A percentile compares a stretch with the other conserved stretches of the same genome.
Evolutionary conservation across 1,284 basidiomycete species (phyloP).

Genomic region (Leccinum griseonigrum): DNA sequence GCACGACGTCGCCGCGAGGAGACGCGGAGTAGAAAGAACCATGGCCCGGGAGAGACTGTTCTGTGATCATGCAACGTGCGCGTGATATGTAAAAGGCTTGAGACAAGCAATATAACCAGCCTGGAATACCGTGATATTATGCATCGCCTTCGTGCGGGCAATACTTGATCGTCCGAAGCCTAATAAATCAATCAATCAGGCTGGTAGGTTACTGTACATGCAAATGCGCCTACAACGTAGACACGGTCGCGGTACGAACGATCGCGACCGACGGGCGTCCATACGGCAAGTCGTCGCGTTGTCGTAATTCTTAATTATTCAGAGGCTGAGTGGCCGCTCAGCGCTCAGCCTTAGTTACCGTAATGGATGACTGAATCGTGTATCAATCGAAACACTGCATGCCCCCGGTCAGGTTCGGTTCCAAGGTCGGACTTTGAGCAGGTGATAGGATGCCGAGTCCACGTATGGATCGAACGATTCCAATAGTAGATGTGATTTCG

Average conservation of each 20-base stretch:
- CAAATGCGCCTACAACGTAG: neutral
- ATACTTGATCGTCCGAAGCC: neutral
- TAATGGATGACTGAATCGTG: neutral
- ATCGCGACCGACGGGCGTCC: neutral
- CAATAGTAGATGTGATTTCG: slow-evolving; percentile 1
- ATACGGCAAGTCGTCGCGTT: neutral
- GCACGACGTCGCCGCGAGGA: slow-evolving; percentile 9
- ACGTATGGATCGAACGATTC: slow-evolving; percentile 3
- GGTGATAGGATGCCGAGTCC: slow-evolving; percentile 1
- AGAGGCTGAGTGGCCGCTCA: neutral
- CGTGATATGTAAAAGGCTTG: neutral
- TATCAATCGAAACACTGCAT: neutral
- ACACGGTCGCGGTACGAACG: neutral
- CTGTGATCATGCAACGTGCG: neutral
- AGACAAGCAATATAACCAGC: neutral
- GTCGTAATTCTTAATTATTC: neutral
- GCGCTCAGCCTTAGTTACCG: neutral
- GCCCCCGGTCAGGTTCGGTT: slow-evolving; percentile 13
- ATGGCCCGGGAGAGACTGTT: neutral
- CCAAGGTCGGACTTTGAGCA: slow-evolving; percentile 8
- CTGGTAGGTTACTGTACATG: neutral
- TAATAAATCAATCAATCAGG: neutral
- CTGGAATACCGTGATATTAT: neutral
- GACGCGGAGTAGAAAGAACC: neutral
- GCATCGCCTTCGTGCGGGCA: neutral